Conservation (phyloP, 108 stramenopile genomes). For the Nannochloropsis gaditana region DNA sequence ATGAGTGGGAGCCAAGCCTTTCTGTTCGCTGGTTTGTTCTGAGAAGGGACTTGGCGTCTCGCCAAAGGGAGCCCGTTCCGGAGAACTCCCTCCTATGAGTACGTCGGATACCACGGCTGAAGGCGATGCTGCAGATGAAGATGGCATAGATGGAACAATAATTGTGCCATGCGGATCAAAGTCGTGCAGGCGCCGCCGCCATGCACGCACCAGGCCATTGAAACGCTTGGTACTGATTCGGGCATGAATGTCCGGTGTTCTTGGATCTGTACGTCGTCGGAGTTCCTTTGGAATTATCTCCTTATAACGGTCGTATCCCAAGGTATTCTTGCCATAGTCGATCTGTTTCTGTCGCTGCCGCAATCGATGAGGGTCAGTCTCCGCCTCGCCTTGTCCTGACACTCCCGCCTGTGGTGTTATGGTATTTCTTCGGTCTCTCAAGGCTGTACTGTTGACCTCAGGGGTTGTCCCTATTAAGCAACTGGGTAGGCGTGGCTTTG, state of each 20-base stretch:
- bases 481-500: neutral
- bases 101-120: too few relatives aligned
- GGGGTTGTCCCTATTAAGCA: neutral
- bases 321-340: conserved; percentile 53
- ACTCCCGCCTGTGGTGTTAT: too few relatives aligned
- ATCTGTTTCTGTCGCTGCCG: conserved; percentile 53
- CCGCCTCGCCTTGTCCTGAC: neutral
- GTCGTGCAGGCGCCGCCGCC: conserved; percentile 39
- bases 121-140: too few relatives aligned
- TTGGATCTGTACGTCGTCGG: conserved; percentile 27
- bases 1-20: too few relatives aligned
- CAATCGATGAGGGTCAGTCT: conserved; percentile 46
- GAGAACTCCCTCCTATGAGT: too few relatives aligned
- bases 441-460: neutral
- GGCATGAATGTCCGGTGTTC: conserved; percentile 35
- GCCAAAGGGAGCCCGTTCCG: too few relatives aligned
- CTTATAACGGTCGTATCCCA: conserved; percentile 47
- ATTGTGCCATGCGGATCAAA: conserved; percentile 26
- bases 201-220: conserved; percentile 39
- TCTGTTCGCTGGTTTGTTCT: too few relatives aligned
- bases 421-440: neutral
- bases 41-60: too few relatives aligned
- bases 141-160: neutral
- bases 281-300: conserved; percentile 25
- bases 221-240: conserved; percentile 43